Conservation (phyloP, 768 basidiomycete genomes). For the Leccinum sublutescens region DNA sequence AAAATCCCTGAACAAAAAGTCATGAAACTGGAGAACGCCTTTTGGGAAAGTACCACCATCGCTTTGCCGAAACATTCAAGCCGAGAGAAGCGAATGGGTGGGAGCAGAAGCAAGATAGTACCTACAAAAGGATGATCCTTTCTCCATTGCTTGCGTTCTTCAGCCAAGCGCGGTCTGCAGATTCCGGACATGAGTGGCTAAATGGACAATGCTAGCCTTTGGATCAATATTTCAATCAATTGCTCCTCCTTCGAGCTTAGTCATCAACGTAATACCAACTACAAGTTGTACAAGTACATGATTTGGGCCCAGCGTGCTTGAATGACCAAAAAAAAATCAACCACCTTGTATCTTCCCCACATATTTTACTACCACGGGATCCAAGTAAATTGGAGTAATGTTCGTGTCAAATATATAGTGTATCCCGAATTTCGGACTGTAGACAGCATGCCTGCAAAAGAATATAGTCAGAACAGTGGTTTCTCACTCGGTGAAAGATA, state of each 20-base stretch:
- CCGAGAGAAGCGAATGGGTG: conserved; percentile 1
- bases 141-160: conserved; percentile 98
- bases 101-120: conserved; percentile 17
- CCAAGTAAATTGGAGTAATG: conserved; percentile 19
- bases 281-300: not conserved
- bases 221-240: not conserved
- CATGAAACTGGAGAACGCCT: not conserved
- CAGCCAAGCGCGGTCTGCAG: conserved; percentile 87
- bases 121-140: conserved; percentile 98
- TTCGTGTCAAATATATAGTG: conserved; percentile 23
- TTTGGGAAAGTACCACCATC: not conserved
- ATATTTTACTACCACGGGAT: conserved; percentile 5
- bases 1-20: conserved; percentile 75
- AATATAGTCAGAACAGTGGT: not conserved
- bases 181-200: conserved; percentile 70
- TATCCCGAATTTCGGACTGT: conserved; percentile 12
- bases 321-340: not conserved
- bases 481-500: conserved; percentile 1
- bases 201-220: not conserved
- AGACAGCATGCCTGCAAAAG: conserved; percentile 18
- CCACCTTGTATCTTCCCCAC: not conserved
- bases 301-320: not conserved
- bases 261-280: conserved; percentile 12
- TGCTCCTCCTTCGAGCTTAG: conserved; percentile 12
- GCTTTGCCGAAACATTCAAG: not conserved